Base-by-base conservation (phyloP, 805 yeast genomes). In the Starmerella gropengiesseri region DNA sequence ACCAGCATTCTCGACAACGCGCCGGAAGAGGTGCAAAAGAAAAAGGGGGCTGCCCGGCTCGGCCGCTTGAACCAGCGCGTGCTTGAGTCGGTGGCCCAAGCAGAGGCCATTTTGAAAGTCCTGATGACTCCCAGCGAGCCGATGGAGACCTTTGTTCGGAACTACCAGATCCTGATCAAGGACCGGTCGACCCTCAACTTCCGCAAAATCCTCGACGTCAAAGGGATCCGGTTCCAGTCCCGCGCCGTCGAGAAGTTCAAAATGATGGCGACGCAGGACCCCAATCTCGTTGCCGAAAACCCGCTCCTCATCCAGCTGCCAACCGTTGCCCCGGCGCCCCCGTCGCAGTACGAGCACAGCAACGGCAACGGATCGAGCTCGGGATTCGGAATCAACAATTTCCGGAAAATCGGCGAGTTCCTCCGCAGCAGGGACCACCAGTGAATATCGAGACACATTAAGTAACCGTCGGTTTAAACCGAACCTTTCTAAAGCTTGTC, bases 71-170 rank as follows among this genome's bases (percentile, higher is more conserved):
- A 19, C 22, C 47, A 40, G 27, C 30, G 34, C 5, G 40, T 48
- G 13, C n/a, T 38, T 18, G 53, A 50, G 16, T 16, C 25, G 2
- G 39, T 43, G 2, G 52, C 57, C n/a, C 60, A 64, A 19, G 57
- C 81, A 2, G 89, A 82, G 53, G 66, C 73, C 2, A 60, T 85
- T n/a, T 64, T 85, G 45, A 81, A 81, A 55, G 72, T 84, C 3
- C 59, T 85, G 25, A 64, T 79, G 58, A 73, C 81, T 0, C 75
- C 77, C 11, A 60, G 68, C 6, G 69, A 73, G n/a, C 93, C 93
- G n/a, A 69, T 72, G 42, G 74, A 71, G 41, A 69, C 67, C 7
- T 68, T 83, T 18, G 75, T 81, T 2, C 71, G 74, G 36, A 74
- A 69, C 54, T 84, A 84, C 58, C 73, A 82, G 55, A 67, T 69